A percentile compares a stretch with the other conserved stretches of the same genome.
Evolutionary conservation across 2,329 filamentous ascomycete species (phyloP).

Genomic region (Penicillium sp.): DNA sequence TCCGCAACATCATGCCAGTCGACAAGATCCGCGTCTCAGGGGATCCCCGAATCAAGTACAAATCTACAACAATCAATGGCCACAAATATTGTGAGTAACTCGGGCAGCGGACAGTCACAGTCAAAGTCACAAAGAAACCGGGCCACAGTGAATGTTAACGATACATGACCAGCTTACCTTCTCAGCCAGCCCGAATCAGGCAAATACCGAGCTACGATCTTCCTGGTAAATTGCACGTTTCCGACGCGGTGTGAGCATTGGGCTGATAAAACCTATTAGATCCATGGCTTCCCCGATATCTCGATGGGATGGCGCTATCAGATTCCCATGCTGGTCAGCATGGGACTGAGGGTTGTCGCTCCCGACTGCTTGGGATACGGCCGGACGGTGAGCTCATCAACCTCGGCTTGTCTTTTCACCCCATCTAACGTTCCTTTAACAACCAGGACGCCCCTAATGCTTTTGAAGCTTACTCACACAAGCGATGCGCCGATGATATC

Average conservation of each 20-base stretch:
- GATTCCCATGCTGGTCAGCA: constrained; percentile 69
- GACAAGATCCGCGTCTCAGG: constrained; percentile 62
- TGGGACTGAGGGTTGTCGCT: constrained; percentile 75
- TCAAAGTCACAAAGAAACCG: neutral
- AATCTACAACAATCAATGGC: constrained; percentile 63
- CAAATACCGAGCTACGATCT: constrained; percentile 51
- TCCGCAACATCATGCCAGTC: constrained; percentile 44
- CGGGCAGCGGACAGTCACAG: neutral
- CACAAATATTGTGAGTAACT: constrained; percentile 60
- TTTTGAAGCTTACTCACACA: constrained; percentile 65
- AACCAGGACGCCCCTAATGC: constrained; percentile 59
- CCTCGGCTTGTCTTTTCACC: neutral
- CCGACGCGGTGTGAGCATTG: neutral
- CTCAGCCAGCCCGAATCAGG: constrained; percentile 47
- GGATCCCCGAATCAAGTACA: constrained; percentile 66
- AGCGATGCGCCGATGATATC: constrained; percentile 71
- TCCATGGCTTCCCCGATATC: constrained; percentile 82
- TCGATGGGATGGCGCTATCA: constrained; percentile 86
- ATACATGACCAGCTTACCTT: constrained; percentile 48
- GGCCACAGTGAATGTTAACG: neutral
- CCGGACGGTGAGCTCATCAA: constrained; percentile 55
- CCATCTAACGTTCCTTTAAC: constrained; percentile 33
- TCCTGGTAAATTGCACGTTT: constrained; percentile 45
- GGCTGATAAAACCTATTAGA: constrained; percentile 32
- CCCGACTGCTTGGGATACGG: constrained; percentile 88